phyloP scores from a whole-genome alignment of 1,284 basidiomycete species.

The Coniferiporia weirii region DNA sequence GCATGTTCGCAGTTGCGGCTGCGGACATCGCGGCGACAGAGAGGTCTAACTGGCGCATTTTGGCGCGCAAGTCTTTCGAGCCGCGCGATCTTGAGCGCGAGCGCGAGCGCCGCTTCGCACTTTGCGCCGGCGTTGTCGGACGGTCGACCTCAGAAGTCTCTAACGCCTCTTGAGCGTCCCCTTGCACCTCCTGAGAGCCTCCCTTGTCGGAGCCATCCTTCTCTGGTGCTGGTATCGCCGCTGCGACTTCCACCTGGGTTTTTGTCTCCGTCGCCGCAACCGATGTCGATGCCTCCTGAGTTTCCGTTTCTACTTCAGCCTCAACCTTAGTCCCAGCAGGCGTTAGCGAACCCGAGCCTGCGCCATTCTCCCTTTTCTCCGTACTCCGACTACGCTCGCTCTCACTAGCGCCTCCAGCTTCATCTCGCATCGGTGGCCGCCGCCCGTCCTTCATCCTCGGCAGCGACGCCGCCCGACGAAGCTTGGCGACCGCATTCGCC shows the following conservation, averaged over 20 bases:
- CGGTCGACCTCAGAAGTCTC: conserved; percentile 25
- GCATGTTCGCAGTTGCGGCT: neutral
- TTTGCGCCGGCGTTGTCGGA: conserved; percentile 23
- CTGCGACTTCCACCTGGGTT: conserved; percentile 27
- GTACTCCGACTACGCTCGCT: conserved; percentile 53
- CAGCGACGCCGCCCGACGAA: conserved; percentile 84
- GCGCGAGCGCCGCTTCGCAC: conserved; percentile 60
- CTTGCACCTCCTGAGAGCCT: conserved; percentile 22
- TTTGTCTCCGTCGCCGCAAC: conserved; percentile 18
- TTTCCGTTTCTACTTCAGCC: conserved; percentile 21
- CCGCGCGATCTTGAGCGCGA: conserved; percentile 71
- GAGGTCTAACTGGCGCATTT: conserved; percentile 25
- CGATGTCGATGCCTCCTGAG: conserved; percentile 20
- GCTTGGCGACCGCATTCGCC: conserved; percentile 80
- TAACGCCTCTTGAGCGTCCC: conserved; percentile 20
- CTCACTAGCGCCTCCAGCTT: conserved; percentile 60
- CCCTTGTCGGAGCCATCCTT: conserved; percentile 18
- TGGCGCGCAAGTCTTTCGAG: conserved; percentile 67
- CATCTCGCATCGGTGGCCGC: conserved; percentile 75
- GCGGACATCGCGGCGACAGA: conserved; percentile 4
- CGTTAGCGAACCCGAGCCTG: conserved; percentile 8
- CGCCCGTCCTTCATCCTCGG: conserved; percentile 85
- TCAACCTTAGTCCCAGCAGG: conserved; percentile 16
- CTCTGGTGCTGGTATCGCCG: conserved; percentile 16
- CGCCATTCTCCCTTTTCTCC: conserved; percentile 19